Evolutionary conservation across 495 filamentous ascomycete genomes (phyloP), one percentile per base, ranked within the genome.

Genomic region (Xanthoparmelia taractica): DNA sequence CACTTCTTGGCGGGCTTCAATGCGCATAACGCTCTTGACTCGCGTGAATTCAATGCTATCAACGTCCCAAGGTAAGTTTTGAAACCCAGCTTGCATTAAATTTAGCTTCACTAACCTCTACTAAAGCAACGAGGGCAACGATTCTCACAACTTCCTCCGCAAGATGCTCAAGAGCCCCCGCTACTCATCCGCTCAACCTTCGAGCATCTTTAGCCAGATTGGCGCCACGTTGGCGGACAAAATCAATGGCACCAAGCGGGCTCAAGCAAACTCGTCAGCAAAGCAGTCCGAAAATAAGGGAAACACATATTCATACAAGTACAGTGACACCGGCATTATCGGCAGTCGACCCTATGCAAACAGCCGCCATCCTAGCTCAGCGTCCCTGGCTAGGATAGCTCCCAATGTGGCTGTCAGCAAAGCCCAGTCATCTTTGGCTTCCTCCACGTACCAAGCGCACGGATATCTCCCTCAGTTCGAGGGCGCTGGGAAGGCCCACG

Each of bases 361-460:
- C n/a, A 69, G 17, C 20, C 27, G 29, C 58, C 33, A 45, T 18
- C 25, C n/a, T 18, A 57, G 38, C 18, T 31, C 37, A 23, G 43
- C 29, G 59, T 54, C 56, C 55, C 63, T 33, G 58, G 64, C 37
- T 63, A 73, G 31, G 57, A 67, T 36, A 57, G 63, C 29, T 64
- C 67, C 34, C 55, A 63, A 61, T 59, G 63, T 38, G 61, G 55
- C 58, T 43, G 59, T 47, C 54, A 67, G 59, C 64, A 70, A 65
- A 63, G 65, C 58, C 50, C 67, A 31, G 62, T 66, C 63, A 55
- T 67, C 66, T 45, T 52, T 68, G 34, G 66, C 65, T 11, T 59
- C 64, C 12, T 69, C 63, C 7, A 71, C 67, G 45, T 70, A 73
- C 47, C 72, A 75, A 62, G 74, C 68, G 18, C 72, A 73, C 57